These are phyloP conservation scores for Galerina marginata DNA, from an alignment of 768 basidiomycete genomes.

Conservation along the genomic window DNA sequence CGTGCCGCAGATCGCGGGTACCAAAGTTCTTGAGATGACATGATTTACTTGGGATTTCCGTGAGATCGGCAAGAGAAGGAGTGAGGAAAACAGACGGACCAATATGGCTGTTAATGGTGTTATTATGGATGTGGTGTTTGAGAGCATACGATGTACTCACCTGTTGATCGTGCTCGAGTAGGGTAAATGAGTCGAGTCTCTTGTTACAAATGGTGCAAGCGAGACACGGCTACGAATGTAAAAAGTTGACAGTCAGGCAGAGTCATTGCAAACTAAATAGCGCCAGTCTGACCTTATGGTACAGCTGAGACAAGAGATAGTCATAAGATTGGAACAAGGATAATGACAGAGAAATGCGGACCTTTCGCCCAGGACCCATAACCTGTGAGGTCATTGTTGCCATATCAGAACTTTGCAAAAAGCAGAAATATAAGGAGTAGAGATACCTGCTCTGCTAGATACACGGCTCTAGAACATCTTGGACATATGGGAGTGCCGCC, in stretches of 20 bases:
- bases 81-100: slow-evolving; percentile 28
- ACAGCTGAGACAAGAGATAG: slow-evolving; percentile 53
- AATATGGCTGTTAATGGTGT: slow-evolving; percentile 49
- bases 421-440: slow-evolving; percentile 16
- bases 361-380: slow-evolving; percentile 90
- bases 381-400: slow-evolving; percentile 47
- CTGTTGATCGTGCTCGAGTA: slow-evolving; percentile 85
- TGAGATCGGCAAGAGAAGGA: background rate
- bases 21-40: slow-evolving; percentile 86
- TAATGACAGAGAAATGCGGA: slow-evolving; percentile 36
- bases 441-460: slow-evolving; percentile 86
- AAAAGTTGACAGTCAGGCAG: background rate
- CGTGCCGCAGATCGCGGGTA: slow-evolving; percentile 72
- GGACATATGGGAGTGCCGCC: slow-evolving; percentile 77
- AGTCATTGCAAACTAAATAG: background rate
- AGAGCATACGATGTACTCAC: slow-evolving; percentile 43
- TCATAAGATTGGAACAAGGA: slow-evolving; percentile 5
- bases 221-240: slow-evolving; percentile 67
- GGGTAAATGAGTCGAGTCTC: slow-evolving; percentile 73
- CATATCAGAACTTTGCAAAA: background rate
- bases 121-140: background rate
- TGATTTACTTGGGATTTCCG: slow-evolving; percentile 60
- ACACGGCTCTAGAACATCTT: slow-evolving; percentile 76
- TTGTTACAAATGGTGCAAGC: slow-evolving; percentile 79
- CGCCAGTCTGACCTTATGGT: slow-evolving; percentile 65